Evolutionary conservation across 1,284 basidiomycete species (phyloP), one percentile per base, ranked within the genome.

Genomic region (Ganoderma lucidum): DNA sequence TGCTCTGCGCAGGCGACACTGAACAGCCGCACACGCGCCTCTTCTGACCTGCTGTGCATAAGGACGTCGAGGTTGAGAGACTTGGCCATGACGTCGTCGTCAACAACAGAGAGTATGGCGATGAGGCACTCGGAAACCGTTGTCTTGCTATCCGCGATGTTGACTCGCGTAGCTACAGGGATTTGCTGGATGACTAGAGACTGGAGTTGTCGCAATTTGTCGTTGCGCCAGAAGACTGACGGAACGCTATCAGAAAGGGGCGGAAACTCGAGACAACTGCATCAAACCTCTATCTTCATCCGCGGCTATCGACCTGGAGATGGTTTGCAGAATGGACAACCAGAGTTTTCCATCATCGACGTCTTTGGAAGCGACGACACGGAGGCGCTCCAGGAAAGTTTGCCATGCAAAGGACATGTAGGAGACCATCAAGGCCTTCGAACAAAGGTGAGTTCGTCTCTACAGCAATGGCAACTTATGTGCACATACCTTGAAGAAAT

Each of bases 211-310:
- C 88, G 85, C 28, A 96, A 81, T 68, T 92, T 92, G 72, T 94
- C 90, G 69, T 95, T 91, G 32, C 93, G 90, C 97, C 96, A 98
- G 86, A 94, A 98, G 9, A 84, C 95, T 95, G 72, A 10, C 41
- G 19, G 17, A 23, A 30, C 6, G 5, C 41, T 0, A 39, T 66
- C 39, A 68, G 65, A 15, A 44, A 35, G 56, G 28, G 8, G 14
- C 8, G 9, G 23, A 28, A 28, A 10, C 9, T 4, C 6, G 51
- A 28, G 19, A 19, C 17, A 19, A 28, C n/a, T 8, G n/a, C 0
- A 30, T 10, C 37, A 81, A 75, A 94, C 94, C 87, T 75, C 92
- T 60, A 59, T 73, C 92, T 74, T 98, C 94, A 77, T 99, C 97
- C 55, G 87, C 87, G 65, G 84, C 84, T 68, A 98, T 86, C 32